Percentiles rank a stretch among this genome's conserved stretches.
Conservation (phyloP, 345 rosid species). For the Gossypium turneri region DNA sequence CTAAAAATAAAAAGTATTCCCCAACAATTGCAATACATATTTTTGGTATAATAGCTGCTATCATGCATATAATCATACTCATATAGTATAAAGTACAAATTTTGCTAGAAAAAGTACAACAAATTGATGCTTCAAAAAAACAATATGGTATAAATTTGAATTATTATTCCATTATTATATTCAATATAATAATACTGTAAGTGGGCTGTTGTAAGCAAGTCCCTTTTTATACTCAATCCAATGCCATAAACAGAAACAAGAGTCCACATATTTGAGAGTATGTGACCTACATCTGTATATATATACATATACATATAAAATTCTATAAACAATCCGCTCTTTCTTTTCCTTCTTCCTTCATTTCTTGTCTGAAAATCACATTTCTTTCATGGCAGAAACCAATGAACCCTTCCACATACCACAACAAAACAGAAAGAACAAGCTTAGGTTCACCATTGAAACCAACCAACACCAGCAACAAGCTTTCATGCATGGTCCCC, state of each 20-base stretch:
- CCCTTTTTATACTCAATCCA: neutral
- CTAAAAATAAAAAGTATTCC: no score
- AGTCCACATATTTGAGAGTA: conserved; percentile 1
- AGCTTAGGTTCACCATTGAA: conserved; percentile 23
- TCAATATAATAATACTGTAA: neutral
- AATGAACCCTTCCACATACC: conserved; percentile 28
- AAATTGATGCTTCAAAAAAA: neutral
- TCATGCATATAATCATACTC: no score
- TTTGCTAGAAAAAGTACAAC: no score
- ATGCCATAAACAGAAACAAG: conserved; percentile 7
- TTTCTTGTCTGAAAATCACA: neutral
- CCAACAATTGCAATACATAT: no score
- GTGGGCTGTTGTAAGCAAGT: neutral
- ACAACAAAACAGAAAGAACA: conserved; percentile 40
- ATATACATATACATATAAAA: neutral
- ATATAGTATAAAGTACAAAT: no score
- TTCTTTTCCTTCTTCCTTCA: conserved; percentile 3
- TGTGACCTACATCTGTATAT: neutral
- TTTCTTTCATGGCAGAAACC: conserved; percentile 24
- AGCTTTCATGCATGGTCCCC: conserved; percentile 2
- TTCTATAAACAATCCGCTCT: neutral
- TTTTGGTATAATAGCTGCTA: no score
- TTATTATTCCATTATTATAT: neutral
- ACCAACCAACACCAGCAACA: conserved; percentile 13
- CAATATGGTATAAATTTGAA: neutral